Evolutionary conservation across 139 green algal genomes (phyloP).

Genomic region (Tetradesmus obliquus): DNA sequence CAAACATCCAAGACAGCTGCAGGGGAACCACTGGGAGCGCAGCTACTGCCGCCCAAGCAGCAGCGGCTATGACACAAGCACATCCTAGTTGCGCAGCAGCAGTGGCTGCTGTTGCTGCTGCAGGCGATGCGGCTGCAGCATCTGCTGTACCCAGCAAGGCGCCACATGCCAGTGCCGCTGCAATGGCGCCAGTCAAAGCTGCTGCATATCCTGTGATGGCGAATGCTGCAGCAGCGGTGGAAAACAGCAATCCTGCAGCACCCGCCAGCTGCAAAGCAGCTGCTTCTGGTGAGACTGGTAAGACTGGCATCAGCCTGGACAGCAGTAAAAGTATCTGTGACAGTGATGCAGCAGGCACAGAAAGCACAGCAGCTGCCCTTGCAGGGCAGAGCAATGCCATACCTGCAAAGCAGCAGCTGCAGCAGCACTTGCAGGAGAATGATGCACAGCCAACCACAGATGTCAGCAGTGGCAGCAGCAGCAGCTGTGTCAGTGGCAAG

Average conservation of each 20-base stretch:
- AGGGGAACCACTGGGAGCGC: neutral
- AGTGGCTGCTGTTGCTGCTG: neutral
- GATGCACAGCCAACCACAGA: neutral
- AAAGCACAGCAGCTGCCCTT: neutral
- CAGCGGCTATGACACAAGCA: slow-evolving; percentile 7
- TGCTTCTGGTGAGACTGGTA: neutral
- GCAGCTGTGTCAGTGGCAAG: neutral
- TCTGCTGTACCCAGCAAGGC: neutral
- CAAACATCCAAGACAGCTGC: neutral
- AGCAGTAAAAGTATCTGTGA: neutral
- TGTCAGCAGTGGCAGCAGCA: slow-evolving; percentile 1
- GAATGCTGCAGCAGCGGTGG: neutral
- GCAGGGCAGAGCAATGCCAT: neutral
- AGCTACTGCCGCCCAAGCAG: neutral
- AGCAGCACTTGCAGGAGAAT: slow-evolving; percentile 6
- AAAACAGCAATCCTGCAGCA: neutral
- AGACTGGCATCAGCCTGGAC: neutral
- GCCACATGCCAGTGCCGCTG: neutral
- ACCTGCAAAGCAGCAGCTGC: neutral
- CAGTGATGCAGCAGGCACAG: neutral
- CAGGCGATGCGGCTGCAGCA: neutral
- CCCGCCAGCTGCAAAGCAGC: too few relatives aligned
- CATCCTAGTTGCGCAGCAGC: neutral
- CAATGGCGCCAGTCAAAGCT: neutral
- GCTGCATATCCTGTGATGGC: neutral